phyloP scores from a whole-genome alignment of 805 yeast species.

The Candida oleophila region DNA sequence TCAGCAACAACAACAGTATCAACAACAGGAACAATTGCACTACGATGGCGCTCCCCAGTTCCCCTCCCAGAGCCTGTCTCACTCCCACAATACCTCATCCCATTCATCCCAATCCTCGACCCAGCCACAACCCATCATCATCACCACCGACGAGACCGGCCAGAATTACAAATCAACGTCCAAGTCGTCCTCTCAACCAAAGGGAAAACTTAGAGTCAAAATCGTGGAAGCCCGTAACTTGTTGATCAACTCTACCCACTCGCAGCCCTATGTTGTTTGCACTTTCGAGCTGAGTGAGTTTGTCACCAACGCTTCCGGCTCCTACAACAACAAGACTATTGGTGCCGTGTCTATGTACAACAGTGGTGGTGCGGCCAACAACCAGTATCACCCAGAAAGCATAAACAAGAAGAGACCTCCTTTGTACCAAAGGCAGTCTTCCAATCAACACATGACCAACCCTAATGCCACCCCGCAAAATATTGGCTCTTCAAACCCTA shows the following conservation, averaged over 20 bases:
- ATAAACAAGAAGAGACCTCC: slow-evolving; percentile 26
- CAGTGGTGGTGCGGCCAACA: not conserved
- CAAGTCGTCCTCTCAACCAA: slow-evolving; percentile 45
- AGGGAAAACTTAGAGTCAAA: slow-evolving; percentile 80
- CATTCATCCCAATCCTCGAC: slow-evolving; percentile 2
- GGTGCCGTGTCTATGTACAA: not conserved
- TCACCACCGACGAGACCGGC: slow-evolving; percentile 43
- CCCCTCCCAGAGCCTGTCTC: not conserved
- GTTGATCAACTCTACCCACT: slow-evolving; percentile 48
- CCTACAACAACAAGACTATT: slow-evolving; percentile 14
- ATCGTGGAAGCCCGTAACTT: slow-evolving; percentile 79
- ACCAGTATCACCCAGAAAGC: not conserved
- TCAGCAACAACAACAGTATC: slow-evolving; percentile 8
- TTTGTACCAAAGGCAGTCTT: slow-evolving; percentile 38
- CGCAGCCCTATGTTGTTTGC: slow-evolving; percentile 87
- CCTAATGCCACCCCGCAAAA: slow-evolving; percentile 5
- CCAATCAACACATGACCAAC: slow-evolving; percentile 31
- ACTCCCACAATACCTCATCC: not conserved
- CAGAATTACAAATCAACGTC: slow-evolving; percentile 25
- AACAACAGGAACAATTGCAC: slow-evolving; percentile 2
- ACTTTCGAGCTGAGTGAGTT: slow-evolving; percentile 90
- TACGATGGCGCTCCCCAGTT: not conserved
- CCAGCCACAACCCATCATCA: slow-evolving; percentile 24
- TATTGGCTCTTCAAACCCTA: slow-evolving; percentile 56
- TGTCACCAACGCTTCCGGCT: slow-evolving; percentile 77